phyloP scores from a whole-genome alignment of 2,329 filamentous ascomycete species.

The Chalaropsis thielavioides region DNA sequence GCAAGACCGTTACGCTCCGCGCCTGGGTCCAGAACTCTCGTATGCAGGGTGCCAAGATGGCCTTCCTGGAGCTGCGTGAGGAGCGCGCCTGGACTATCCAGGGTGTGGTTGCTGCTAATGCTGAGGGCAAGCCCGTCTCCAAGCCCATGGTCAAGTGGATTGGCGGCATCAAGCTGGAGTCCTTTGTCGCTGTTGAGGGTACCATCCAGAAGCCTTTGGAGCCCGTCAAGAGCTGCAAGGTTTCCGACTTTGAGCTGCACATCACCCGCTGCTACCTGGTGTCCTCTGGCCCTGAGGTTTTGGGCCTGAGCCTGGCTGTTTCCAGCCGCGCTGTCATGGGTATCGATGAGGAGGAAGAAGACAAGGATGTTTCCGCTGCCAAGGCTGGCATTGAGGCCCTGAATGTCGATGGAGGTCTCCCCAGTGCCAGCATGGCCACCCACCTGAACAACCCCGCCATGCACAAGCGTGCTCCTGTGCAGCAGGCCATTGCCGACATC shows the following conservation, averaged over 20 bases:
- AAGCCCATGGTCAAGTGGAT: constrained; percentile 95
- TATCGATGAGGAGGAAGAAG: constrained; percentile 42
- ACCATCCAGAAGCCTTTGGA: constrained; percentile 68
- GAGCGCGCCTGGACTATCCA: constrained; percentile 66
- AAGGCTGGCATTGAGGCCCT: constrained; percentile 32
- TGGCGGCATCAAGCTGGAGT: constrained; percentile 59
- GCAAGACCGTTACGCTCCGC: constrained; percentile 59
- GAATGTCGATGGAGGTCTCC: constrained; percentile 32
- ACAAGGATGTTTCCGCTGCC: constrained; percentile 20
- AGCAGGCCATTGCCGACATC: constrained; percentile 58
- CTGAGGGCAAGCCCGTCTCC: constrained; percentile 49
- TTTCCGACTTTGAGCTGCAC: constrained; percentile 73
- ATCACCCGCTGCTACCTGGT: constrained; percentile 73
- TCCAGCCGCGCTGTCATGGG: constrained; percentile 42
- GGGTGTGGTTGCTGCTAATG: constrained; percentile 63
- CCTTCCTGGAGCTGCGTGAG: constrained; percentile 72
- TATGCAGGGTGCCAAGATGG: constrained; percentile 80
- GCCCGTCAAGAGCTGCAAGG: constrained; percentile 73
- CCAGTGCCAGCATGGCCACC: constrained; percentile 67
- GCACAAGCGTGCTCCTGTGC: constrained; percentile 81
- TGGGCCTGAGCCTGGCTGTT: constrained; percentile 43
- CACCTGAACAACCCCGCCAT: constrained; percentile 84
- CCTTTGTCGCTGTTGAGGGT: constrained; percentile 69
- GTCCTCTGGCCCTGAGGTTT: constrained; percentile 43
- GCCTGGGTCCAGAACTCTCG: constrained; percentile 78